Base-by-base conservation (phyloP, 805 yeast species). In the Candida caryicola region DNA sequence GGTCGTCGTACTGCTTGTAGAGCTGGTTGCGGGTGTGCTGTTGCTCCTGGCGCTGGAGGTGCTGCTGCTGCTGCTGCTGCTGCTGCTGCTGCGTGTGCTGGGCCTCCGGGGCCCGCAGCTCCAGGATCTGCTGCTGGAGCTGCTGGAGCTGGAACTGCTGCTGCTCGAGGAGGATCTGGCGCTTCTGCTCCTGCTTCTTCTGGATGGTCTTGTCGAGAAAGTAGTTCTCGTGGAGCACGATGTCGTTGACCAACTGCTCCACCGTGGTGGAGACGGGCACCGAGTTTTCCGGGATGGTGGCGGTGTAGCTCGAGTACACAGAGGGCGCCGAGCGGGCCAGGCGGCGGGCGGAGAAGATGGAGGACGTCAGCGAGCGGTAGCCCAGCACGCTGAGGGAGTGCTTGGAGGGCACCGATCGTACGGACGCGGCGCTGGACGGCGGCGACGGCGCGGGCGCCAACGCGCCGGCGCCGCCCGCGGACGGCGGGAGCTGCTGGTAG, bases 291-390 rank as follows among this genome's bases (percentile, higher is more conserved):
- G 74, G 74, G 27, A 69, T 69, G 13, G 73, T 69, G 31, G 69
- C 73, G 1, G 72, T 67, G 17, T 67, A 58, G 32, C 60, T 55
- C 19, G 70, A 63, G 45, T 66, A 68, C 13, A 67, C 52, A 14
- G 70, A 63, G 2, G 74, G 74, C 1, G 73, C 73, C n/a, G 66
- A 59, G 19, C 74, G 49, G 14, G 66, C 69, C 4, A 68, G 59
- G 30, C 73, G 45, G 38, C 62, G 63, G 5, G 60, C 57, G 40
- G 55, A 44, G 44, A 66, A 69, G 5, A 68, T 55, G 29, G 65
- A 57, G 36, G 67, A 62, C n/a, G 60, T 56, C 66, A 59, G 65
- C 42, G 64, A 59, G 25, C 55, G 49, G 27, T 57, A 59, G 53
- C 57, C 60, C 35, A 50, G 51, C 10, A 44, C 50, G n/a, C 46